Conservation (phyloP, 73 alveolate species). For the Paramecium octaurelia region DNA sequence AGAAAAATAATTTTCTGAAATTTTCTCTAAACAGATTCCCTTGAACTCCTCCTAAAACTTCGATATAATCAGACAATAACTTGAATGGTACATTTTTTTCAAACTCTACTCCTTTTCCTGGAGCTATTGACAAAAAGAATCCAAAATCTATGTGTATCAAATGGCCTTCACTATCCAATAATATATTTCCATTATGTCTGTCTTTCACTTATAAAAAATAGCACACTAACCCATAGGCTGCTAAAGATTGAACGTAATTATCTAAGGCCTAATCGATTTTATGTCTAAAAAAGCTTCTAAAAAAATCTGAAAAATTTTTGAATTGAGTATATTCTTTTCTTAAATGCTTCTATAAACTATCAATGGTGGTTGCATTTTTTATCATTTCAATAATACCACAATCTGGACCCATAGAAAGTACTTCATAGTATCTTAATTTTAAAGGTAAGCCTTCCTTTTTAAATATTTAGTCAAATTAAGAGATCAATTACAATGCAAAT, state of each 20-base stretch:
- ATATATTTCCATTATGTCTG: conserved; percentile 96
- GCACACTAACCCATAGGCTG: conserved; percentile 88
- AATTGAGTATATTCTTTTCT: conserved; percentile 51
- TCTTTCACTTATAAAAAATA: conserved; percentile 90
- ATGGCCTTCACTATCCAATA: conserved; percentile 93
- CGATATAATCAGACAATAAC: conserved; percentile 65
- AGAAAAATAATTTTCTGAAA: conserved; percentile 56
- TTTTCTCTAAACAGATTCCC: conserved; percentile 58
- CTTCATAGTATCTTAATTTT: conserved; percentile 84
- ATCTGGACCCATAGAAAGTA: conserved; percentile 85
- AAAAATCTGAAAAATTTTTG: conserved; percentile 71
- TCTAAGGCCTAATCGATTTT: conserved; percentile 59
- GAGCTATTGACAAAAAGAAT: conserved; percentile 90
- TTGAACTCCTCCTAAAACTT: conserved; percentile 88
- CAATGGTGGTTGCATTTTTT: conserved; percentile 83
- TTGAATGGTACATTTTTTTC: conserved; percentile 56
- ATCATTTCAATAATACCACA: conserved; percentile 89
- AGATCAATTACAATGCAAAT: conserved; percentile 76
- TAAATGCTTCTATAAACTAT: conserved; percentile 78
- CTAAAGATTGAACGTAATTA: conserved; percentile 61
- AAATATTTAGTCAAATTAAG: conserved; percentile 77
- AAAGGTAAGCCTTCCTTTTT: conserved; percentile 72
- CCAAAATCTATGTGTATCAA: conserved; percentile 96
- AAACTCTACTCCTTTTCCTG: conserved; percentile 78
- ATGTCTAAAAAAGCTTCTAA: conserved; percentile 68